Evolutionary conservation across 352 stramenopile genomes (phyloP).

Genomic region (Globisporangium paddicum): DNA sequence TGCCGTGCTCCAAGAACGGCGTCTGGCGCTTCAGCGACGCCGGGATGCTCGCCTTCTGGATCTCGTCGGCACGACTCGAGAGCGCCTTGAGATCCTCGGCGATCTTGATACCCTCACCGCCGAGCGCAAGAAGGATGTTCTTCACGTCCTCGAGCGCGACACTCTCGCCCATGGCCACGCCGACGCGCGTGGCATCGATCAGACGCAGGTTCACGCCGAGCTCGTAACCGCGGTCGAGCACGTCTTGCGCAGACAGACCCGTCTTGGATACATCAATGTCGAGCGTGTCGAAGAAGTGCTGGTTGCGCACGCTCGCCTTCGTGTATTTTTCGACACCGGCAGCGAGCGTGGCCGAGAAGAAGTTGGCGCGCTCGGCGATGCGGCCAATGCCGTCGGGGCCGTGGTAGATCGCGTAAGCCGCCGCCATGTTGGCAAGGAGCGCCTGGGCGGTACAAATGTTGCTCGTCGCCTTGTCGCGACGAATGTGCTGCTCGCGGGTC

Average conservation of each 20-base stretch:
- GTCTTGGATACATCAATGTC: conserved; percentile 86
- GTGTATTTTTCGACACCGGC: conserved; percentile 88
- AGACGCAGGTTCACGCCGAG: conserved; percentile 86
- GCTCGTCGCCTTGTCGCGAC: conserved; percentile 98
- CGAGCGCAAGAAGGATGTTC: conserved; percentile 83
- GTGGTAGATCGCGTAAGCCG: conserved; percentile 98
- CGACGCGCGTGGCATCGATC: conserved; percentile 85
- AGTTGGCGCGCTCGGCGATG: conserved; percentile 94
- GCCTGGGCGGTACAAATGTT: conserved; percentile 99
- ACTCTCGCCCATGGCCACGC: conserved; percentile 96
- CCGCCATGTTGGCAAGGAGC: conserved; percentile 98
- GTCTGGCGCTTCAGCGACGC: conserved; percentile 49
- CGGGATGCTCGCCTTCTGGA: conserved; percentile 60
- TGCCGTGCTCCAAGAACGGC: conserved; percentile 91
- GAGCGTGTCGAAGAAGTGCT: conserved; percentile 97
- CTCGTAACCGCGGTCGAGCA: conserved; percentile 60
- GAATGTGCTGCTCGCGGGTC: conserved; percentile 98
- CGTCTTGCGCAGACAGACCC: conserved; percentile 68
- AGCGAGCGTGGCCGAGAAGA: conserved; percentile 87
- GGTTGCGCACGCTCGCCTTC: conserved; percentile 47
- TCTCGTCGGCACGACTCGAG: conserved; percentile 38
- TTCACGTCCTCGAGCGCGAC: conserved; percentile 90
- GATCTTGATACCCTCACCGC: conserved; percentile 24
- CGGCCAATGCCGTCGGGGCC: conserved; percentile 93
- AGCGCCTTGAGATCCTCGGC: conserved; percentile 54